Base-by-base conservation (phyloP, 345 rosid species). In the Xanthoceras sorbifolium region DNA sequence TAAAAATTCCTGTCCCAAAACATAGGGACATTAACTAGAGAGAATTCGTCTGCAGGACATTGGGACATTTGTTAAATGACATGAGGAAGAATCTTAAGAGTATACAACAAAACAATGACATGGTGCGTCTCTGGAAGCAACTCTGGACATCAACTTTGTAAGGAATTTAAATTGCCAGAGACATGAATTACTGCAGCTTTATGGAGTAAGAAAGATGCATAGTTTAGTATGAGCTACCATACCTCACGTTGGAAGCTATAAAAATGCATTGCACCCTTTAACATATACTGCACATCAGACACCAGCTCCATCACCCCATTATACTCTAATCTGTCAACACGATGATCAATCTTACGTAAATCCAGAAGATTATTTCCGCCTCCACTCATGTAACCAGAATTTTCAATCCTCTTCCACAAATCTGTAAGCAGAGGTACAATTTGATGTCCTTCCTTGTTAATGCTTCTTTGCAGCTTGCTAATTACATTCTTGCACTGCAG, bases 201-300 rank as follows among this genome's bases (percentile, higher is more conserved):
- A 54, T 9, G 42, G 29, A 26, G 72, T 59, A 64, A 55, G 32
- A 40, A 25, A 8, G 38, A 75, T 29, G 54, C 2, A 12, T 14
- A 0, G n/a, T 48, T 36, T 22, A 69, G 48, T 50, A 64, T 34
- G 54, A 46, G 67, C 55, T 31, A 59, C 26, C 86, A 77, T 88
- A 96, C 99, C 99, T 97, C 99, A 81, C 87, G 97, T 42, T 97
- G 92, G 85, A 89, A 91, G 71, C 85, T 88, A 86, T 88, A 97
- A 78, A 85, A 86, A 57, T 90, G 91, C 97, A 97, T 92, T 42
- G 97, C 95, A 75, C 96, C 88, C 82, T 86, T 91, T 69, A 97
- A 84, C 97, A 94, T 93, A 17, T 80, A 76, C 83, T 97, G 99
- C 78, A 94, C 96, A 72, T 97, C 99, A 55, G 85, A 74, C 82